These are phyloP conservation scores for Cladosporium sp. DNA, from an alignment of 2,329 filamentous ascomycete genomes.

Conservation along the genomic window DNA sequence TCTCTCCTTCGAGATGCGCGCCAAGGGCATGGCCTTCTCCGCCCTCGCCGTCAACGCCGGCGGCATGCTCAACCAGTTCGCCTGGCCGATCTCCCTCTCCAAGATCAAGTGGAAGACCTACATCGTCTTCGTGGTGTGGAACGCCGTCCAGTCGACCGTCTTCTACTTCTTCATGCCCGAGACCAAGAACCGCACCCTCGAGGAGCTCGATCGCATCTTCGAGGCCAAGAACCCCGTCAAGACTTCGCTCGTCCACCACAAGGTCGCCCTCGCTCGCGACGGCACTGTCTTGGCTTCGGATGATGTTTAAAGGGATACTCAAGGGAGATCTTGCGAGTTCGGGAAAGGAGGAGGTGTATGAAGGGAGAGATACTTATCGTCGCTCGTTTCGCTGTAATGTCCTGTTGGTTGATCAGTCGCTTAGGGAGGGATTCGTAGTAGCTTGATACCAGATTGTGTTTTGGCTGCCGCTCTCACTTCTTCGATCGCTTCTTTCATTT, in stretches of 20 bases:
- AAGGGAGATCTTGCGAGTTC: background rate
- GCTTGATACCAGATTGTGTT: slow-evolving; percentile 2
- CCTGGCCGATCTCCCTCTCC: slow-evolving; percentile 31
- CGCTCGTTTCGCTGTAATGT: slow-evolving; percentile 7
- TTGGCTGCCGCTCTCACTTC: background rate
- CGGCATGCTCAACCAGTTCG: slow-evolving; percentile 44
- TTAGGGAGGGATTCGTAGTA: background rate
- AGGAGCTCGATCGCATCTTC: slow-evolving; percentile 49
- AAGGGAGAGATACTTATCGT: background rate
- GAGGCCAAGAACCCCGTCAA: slow-evolving; percentile 42
- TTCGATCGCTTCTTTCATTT: background rate
- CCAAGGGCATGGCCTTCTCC: slow-evolving; percentile 47
- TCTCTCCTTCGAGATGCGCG: slow-evolving; percentile 48
- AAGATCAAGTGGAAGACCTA: slow-evolving; percentile 33
- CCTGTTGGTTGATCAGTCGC: background rate
- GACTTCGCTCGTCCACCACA: slow-evolving; percentile 29
- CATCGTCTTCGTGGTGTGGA: slow-evolving; percentile 37
- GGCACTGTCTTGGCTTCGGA: slow-evolving; percentile 29
- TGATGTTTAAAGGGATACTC: slow-evolving; percentile 19
- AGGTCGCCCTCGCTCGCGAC: slow-evolving; percentile 30
- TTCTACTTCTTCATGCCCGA: slow-evolving; percentile 43
- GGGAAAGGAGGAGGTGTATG: background rate
- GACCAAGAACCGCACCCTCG: slow-evolving; percentile 45
- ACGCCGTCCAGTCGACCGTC: slow-evolving; percentile 34
- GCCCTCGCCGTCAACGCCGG: slow-evolving; percentile 46